Base-by-base conservation (phyloP, 345 rosid species). In the Heritiera littoralis region DNA sequence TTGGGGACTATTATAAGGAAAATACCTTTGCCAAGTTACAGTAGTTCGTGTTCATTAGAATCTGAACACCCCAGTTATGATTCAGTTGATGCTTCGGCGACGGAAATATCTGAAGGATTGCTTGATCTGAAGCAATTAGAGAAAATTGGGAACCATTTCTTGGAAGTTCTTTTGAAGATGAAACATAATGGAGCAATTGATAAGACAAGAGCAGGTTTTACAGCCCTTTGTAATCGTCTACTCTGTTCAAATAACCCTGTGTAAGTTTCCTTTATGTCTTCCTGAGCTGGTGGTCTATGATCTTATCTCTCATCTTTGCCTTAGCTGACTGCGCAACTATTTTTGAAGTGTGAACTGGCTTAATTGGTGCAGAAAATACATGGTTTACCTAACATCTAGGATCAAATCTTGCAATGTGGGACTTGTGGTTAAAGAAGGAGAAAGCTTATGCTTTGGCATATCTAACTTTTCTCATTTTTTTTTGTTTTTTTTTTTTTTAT, bases 141-240 rank as follows among this genome's bases (percentile, higher is more conserved):
- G 86, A 86, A 86, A 81, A 90, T 93, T 81, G 97, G 99, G 74
- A 88, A 85, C 87, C 98, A 95, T 87, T 95, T 95, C 87, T 77
- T 95, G 91, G 96, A 95, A 89, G 98, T 95, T 77, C 94, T 93
- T 81, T 76, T 95, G 79, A 93, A 91, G 86, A 95, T 93, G 98
- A 95, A 95, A 89, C 99, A 95, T 83, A 93, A 88, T 82, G 98
- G 99, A 83, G 99, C 99, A 46, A 92, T 95, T 83, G 99, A 95
- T 84, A 95, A 91, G 92, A 95, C 98, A 73, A 90, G 99, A 84
- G 98, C 97, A 88, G 98, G 99, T 59, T 95, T 95, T 81, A 89
- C 99, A 49, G 98, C 98, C 76, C 91, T 93, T 80, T 95, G 99
- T 89, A 94, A 95, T 85, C 96, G 98, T 76, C 86, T 93, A 60